phyloP scores from a whole-genome alignment of 441 rosid genomes.

The Erodium moschatum region DNA sequence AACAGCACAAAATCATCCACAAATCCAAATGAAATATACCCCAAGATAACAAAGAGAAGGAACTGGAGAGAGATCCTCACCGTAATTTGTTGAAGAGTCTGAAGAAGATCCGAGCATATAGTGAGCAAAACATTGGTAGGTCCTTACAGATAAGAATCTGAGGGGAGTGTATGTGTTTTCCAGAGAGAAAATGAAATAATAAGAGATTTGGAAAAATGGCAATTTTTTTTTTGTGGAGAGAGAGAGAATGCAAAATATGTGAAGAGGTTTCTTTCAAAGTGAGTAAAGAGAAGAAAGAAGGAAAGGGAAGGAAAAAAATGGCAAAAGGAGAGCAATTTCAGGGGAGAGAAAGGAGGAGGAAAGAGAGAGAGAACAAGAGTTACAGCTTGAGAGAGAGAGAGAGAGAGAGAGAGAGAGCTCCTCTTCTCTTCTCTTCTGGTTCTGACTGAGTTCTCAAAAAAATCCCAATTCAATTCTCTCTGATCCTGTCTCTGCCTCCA shows the following conservation, averaged over 20 bases:
- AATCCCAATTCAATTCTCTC: neutral
- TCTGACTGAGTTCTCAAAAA: too few species aligned
- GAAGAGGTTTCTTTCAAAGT: neutral
- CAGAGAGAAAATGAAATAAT: neutral
- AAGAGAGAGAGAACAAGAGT: neutral
- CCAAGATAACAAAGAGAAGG: neutral
- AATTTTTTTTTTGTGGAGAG: too few species aligned
- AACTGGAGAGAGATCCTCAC: constrained; percentile 16
- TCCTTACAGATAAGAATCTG: neutral
- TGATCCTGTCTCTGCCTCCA: neutral
- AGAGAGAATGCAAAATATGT: neutral
- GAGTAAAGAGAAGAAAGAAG: neutral
- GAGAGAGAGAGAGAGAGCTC: too few species aligned
- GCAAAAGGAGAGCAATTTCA: constrained; percentile 31
- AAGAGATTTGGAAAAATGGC: neutral
- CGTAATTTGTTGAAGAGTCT: constrained; percentile 33
- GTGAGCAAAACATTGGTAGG: constrained; percentile 1
- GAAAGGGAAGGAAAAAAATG: constrained; percentile 23
- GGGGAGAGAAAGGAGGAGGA: constrained; percentile 40
- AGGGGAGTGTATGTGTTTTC: constrained; percentile 4
- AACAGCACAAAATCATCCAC: neutral
- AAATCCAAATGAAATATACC: constrained; percentile 23
- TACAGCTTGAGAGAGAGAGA: neutral
- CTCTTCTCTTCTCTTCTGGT: too few species aligned
- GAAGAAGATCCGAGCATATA: constrained; percentile 23